These are phyloP conservation scores for Terana coerulea DNA, from an alignment of 768 basidiomycete species.

Conservation along the genomic window DNA sequence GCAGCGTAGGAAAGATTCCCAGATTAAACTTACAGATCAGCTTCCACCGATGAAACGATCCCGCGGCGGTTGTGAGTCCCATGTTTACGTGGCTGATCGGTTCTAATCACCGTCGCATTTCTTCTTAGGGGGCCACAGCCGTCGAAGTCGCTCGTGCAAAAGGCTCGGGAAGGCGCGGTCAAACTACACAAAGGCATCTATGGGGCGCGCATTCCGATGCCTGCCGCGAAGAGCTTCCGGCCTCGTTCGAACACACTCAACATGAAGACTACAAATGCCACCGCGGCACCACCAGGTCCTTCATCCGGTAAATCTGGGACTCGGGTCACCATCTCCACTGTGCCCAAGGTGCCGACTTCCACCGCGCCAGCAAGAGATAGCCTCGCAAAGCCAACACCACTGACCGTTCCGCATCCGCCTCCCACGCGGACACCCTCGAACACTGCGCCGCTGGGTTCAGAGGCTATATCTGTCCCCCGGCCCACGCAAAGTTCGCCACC, in stretches of 20 bases:
- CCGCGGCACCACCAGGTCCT: slow-evolving; percentile 24
- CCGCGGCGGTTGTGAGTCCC: slow-evolving; percentile 46
- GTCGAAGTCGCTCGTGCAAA: slow-evolving; percentile 75
- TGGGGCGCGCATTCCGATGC: slow-evolving; percentile 48
- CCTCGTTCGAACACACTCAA: slow-evolving; percentile 15
- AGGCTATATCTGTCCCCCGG: slow-evolving; percentile 8
- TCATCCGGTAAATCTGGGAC: slow-evolving; percentile 18
- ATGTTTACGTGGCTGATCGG: neutral
- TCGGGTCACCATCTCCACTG: slow-evolving; percentile 51
- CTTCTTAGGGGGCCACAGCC: slow-evolving; percentile 39
- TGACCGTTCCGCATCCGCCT: neutral
- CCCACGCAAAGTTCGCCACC: slow-evolving; percentile 6
- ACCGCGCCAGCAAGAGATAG: slow-evolving; percentile 7
- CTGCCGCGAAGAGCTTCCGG: slow-evolving; percentile 39
- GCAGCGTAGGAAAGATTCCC: slow-evolving; percentile 71
- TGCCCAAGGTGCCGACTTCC: slow-evolving; percentile 23
- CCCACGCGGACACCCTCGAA: neutral
- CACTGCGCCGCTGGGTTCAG: neutral
- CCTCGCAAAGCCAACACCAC: slow-evolving; percentile 3
- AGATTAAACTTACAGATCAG: slow-evolving; percentile 71
- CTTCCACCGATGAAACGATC: slow-evolving; percentile 64
- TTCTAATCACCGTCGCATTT: slow-evolving; percentile 3
- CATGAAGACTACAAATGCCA: slow-evolving; percentile 26
- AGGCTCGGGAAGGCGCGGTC: slow-evolving; percentile 66
- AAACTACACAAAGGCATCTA: slow-evolving; percentile 64